phyloP scores from a whole-genome alignment of 2,329 filamentous ascomycete genomes.

The Aspergillus phoenicis region DNA sequence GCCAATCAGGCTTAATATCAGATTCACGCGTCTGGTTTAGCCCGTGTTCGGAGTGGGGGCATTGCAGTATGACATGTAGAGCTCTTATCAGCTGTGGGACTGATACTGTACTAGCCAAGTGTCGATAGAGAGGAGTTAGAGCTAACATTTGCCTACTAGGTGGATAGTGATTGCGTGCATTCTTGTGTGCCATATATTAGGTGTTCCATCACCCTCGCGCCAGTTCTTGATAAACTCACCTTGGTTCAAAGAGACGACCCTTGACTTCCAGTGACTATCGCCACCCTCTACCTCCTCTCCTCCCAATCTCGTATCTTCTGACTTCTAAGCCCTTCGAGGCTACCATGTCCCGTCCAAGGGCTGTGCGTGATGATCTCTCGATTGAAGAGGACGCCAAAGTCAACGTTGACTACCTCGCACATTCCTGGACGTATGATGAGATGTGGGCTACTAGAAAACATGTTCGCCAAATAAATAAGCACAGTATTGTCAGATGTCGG shows the following conservation, averaged over 20 bases:
- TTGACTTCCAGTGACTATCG: background rate
- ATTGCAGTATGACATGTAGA: background rate
- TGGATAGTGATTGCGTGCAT: background rate
- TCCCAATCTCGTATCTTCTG: background rate
- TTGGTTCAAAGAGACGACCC: background rate
- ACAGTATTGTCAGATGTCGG: background rate
- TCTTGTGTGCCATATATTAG: background rate
- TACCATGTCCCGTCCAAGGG: background rate
- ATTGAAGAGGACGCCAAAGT: background rate
- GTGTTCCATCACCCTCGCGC: background rate
- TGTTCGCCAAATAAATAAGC: background rate
- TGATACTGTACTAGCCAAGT: background rate
- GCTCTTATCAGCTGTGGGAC: background rate
- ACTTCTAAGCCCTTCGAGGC: background rate
- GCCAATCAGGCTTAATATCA: background rate
- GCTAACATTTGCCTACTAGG: background rate
- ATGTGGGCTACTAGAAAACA: background rate
- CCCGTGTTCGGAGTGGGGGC: background rate
- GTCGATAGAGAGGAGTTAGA: background rate
- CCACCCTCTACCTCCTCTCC: background rate
- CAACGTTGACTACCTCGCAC: slow-evolving; percentile 1
- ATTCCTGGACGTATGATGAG: background rate
- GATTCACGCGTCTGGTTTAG: background rate
- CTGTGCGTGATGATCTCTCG: background rate
- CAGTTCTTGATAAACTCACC: background rate